phyloP scores from a whole-genome alignment of 2,329 filamentous ascomycete species.

The Colletotrichum agaves region DNA sequence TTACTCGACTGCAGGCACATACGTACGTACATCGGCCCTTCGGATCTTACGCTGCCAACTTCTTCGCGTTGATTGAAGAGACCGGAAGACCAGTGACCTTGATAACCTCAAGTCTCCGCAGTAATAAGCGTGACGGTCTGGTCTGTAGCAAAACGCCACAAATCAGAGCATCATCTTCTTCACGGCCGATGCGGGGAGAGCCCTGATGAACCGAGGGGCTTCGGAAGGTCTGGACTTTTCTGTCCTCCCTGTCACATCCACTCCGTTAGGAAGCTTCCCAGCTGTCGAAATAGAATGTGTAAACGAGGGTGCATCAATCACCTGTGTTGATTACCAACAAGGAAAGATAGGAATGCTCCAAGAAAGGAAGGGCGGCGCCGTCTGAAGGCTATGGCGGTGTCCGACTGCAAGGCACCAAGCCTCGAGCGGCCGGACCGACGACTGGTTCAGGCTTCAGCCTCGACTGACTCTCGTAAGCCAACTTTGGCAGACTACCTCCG shows the following conservation, averaged over 20 bases:
- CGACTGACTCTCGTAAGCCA: conserved; percentile 21
- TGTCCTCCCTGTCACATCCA: neutral
- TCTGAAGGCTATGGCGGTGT: conserved; percentile 18
- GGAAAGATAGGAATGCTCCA: conserved; percentile 10
- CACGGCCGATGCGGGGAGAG: neutral
- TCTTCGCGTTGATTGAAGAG: neutral
- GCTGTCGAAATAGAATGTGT: neutral
- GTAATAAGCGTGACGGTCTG: neutral
- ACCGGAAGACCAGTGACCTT: neutral
- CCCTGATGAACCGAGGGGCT: neutral
- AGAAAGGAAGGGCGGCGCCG: conserved; percentile 21
- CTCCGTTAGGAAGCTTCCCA: neutral
- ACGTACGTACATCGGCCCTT: neutral
- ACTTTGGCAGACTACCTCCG: neutral
- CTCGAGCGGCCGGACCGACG: neutral
- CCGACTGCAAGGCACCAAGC: conserved; percentile 18
- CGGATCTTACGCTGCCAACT: neutral
- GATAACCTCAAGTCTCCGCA: neutral
- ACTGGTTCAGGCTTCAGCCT: conserved; percentile 17
- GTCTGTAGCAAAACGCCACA: conserved; percentile 12
- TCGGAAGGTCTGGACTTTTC: neutral
- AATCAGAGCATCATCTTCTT: neutral
- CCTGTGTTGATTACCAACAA: conserved; percentile 15
- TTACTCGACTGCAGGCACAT: conserved; percentile 6
- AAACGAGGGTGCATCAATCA: neutral